These are phyloP conservation scores for Corallochytrium limacisporum DNA, from an alignment of 78 protist genomes.

Conservation along the genomic window DNA sequence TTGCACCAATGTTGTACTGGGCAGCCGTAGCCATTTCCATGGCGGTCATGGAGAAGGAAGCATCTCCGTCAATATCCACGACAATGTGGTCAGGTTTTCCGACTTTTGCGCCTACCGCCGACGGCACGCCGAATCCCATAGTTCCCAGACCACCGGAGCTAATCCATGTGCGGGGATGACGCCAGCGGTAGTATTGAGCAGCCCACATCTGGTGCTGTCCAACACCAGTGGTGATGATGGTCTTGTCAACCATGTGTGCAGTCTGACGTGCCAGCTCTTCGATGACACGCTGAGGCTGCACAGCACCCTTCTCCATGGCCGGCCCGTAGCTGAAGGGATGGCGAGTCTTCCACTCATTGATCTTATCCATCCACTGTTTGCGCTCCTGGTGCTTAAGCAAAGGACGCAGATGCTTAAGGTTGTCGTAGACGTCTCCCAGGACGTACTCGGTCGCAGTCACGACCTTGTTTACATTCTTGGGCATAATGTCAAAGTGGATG, in stretches of 20 bases:
- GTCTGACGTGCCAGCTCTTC: slow-evolving; percentile 8
- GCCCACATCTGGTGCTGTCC: slow-evolving; percentile 56
- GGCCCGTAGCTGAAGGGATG: slow-evolving; percentile 17
- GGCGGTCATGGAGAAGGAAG: slow-evolving; percentile 46
- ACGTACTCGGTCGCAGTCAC: slow-evolving; percentile 21
- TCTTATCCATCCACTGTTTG: background rate
- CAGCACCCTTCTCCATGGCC: background rate
- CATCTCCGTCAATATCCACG: slow-evolving; percentile 52
- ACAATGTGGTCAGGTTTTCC: slow-evolving; percentile 38
- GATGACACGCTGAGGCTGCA: slow-evolving; percentile 19
- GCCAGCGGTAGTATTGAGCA: slow-evolving; percentile 34
- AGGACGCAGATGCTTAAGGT: slow-evolving; percentile 14
- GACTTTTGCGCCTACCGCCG: slow-evolving; percentile 48
- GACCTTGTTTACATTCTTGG: slow-evolving; percentile 20
- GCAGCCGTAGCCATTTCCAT: slow-evolving; percentile 41
- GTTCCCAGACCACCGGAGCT: slow-evolving; percentile 49
- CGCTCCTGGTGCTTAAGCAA: slow-evolving; percentile 3
- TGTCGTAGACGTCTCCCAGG: slow-evolving; percentile 26
- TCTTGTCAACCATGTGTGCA: background rate
- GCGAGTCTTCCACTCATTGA: background rate
- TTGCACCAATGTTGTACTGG: slow-evolving; percentile 25
- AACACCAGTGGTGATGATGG: slow-evolving; percentile 27
- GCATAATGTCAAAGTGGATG: slow-evolving; percentile 42
- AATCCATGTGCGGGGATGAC: slow-evolving; percentile 29
- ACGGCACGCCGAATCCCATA: slow-evolving; percentile 55